Base-by-base conservation (phyloP, 2,329 filamentous ascomycete species). In the Fonsecaea monophora region DNA sequence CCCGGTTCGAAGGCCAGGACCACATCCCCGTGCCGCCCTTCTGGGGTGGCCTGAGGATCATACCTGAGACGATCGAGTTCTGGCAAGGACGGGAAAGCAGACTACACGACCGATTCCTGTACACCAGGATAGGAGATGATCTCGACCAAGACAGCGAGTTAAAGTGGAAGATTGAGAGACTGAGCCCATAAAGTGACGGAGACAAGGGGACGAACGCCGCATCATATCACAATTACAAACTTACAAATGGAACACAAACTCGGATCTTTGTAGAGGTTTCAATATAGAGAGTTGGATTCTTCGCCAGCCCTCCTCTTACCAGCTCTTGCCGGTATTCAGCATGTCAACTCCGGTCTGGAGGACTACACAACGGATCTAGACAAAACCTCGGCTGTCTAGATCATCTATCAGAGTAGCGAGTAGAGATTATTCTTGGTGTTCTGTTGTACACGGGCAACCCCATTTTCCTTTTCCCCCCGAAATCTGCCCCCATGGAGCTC, bases 51-150 rank as follows among this genome's bases (percentile, higher is more conserved):
- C 77, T 97, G 77, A 88, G 94, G 73, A 86, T 99, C 67, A 85
- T 94, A 70, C 94, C 95, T 0, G 90, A 93, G 75, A 87, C 88
- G 73, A 85, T 99, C 57, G 95, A 99, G 84, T 99, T 99, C 78
- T 99, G 95, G 87, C 94, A 97, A 83, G 95, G 95, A 2, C 86
- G 95, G 74, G 86, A 92, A 76, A 97, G 90, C 80, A 85, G 95
- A 67, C 81, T 99, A 78, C 95, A 99, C 80, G 95, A 99, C 83
- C 90, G 95, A 30, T 98, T 99, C 77, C 86, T 89, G 68, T 98
- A 97, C 80, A 87, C 88, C 64, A 88, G 86, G 77, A 84, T 86
- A 58, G 82, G 81, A 60, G 78, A 73, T 10, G 78, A 73, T 18
- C 40, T 60, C 35, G 65, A 45, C 9, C 21, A 71, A 21, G 66